Base-by-base conservation (phyloP, 1,284 basidiomycete species). In the Ustilago bromivora region DNA sequence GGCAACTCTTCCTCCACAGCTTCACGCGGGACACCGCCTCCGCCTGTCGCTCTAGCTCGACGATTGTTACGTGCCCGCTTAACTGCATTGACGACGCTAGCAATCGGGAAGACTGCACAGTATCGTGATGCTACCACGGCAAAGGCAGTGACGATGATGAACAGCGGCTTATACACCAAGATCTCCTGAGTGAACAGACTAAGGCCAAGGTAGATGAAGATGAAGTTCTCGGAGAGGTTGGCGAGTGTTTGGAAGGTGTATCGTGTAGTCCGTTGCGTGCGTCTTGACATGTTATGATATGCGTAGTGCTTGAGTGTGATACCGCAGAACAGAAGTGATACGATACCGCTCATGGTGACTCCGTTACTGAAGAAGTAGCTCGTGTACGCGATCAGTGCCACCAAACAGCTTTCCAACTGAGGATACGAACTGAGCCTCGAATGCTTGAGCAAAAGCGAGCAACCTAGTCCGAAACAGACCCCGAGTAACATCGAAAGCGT, bases 241-340 rank as follows among this genome's bases (percentile, higher is more conserved):
- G 84, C 82, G 12, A 86, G 72, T 3, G 84, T 86, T 55, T 84
- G 83, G 67, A 86, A 84, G 17, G 80, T 95, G 88, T 96, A 97
- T 86, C 96, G 95, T n/a, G 93, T 95, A 12, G 95, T 93, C 52
- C 93, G 90, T 85, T 99, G 97, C 0, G 97, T 98, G 62, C 94
- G 91, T 32, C 91, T 90, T 4, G 95, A 98, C 96, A 99, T 99
- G 66, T 94, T 99, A 88, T 98, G 96, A 86, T 98, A 98, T 3
- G 96, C 96, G 84, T 99, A 99, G 87, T 99, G 97, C 87, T 99
- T 99, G 82, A 99, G 90, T 0, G 96, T 99, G 87, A 99, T 98
- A 70, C 96, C 96, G 86, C 96, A 99, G 89, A 99, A 98, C 40
- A 99, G 91, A 35, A 99, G 91, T 0, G 96, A 98, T 47, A 99